Conservation (phyloP, 495 filamentous ascomycete species). For the Xylaria intraflava region DNA sequence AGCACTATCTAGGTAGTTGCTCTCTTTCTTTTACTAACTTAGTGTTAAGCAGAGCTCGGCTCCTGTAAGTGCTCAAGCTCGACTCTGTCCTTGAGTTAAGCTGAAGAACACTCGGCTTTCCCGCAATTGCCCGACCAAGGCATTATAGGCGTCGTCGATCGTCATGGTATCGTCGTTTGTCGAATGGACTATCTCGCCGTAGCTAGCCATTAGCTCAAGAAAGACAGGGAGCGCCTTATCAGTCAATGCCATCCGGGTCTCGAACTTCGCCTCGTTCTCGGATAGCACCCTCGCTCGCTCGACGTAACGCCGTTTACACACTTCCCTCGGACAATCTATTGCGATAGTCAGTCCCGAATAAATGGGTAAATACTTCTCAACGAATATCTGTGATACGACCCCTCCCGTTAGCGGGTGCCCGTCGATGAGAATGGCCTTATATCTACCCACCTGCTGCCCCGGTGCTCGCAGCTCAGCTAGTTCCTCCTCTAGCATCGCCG, state of each 20-base stretch:
- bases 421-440: not conserved
- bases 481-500: not conserved
- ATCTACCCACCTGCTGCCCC: not conserved
- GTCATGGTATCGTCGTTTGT: not conserved
- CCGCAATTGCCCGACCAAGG: not conserved
- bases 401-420: not conserved
- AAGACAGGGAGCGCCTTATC: not conserved
- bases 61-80: not conserved
- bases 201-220: not conserved
- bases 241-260: not conserved
- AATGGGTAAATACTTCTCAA: not conserved
- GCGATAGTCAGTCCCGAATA: slow-evolving; percentile 1
- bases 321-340: not conserved
- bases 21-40: not conserved
- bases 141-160: not conserved
- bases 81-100: not conserved
- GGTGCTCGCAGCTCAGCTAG: not conserved
- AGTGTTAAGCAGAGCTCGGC: not conserved
- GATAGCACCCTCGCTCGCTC: not conserved
- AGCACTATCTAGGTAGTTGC: no score
- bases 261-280: not conserved
- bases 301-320: not conserved
- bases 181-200: not conserved
- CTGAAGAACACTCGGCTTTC: not conserved
- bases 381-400: not conserved